Evolutionary conservation across 345 rosid genomes (phyloP), one percentile per base, ranked within the genome.

Genomic region (Eucalyptus urophylla): DNA sequence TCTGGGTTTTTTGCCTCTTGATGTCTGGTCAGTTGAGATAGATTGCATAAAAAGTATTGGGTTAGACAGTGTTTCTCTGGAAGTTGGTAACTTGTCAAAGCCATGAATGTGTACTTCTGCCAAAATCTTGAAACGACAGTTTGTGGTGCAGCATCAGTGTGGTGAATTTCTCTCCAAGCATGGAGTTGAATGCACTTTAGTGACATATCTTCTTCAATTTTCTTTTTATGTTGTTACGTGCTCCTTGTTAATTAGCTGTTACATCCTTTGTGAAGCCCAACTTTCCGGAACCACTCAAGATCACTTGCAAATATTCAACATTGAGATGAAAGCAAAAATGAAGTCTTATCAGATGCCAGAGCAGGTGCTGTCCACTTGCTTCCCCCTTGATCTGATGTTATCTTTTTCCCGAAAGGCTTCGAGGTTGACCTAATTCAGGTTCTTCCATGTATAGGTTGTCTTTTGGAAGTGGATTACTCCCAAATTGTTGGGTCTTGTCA

Each of bases 391-490:
- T 76, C 3, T 13, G 76, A 65, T 65, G 76, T 65, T 65, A 3
- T 76, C 29, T 37, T 37, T 76, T 76, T 76, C 83, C 24, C 5
- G 8, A 21, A 76, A 76, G 83, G 86, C 13, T 47, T 76, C 27
- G 49, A 45, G 24, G 65, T 86, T 27, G 27, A 21, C 40, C 24
- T 65, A 45, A 86, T 49, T 87, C 44, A 22, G 49, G 87, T 86
- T 89, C 56, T 43, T 91, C 89, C 53, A 56, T 90, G 54, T 86
- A 31, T 89, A 97, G 99, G 96, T 97, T 92, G 98, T 90, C 76
- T 97, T 97, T 93, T 97, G 99, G 99, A 97, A 97, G 91, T 97
- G 99, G 99, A 94, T 97, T 90, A 92, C 93, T 88, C 97, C 96
- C 49, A 97, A 95, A 92, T 93, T 97, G 98, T 90, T 97, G 95